Evolutionary conservation across 2,329 filamentous ascomycete species (phyloP).

Genomic region (Talaromyces piceae): DNA sequence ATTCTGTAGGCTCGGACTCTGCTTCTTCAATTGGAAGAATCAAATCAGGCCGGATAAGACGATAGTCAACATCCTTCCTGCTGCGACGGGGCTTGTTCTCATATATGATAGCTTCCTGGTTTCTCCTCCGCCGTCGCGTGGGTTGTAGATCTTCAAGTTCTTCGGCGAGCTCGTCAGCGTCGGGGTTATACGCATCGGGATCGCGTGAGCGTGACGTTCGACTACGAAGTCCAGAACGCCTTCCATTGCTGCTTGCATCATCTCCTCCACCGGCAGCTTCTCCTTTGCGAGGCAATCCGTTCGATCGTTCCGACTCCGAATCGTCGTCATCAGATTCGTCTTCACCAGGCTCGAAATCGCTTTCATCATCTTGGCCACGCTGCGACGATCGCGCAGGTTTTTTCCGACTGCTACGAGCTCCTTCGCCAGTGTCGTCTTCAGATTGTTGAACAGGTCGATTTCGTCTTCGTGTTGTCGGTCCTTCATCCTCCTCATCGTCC

Average conservation of each 20-base stretch:
- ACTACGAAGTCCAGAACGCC: constrained; percentile 47
- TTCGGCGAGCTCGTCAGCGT: constrained; percentile 51
- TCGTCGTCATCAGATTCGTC: constrained; percentile 49
- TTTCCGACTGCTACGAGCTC: constrained; percentile 34
- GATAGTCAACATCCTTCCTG: constrained; percentile 72
- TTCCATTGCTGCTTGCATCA: constrained; percentile 40
- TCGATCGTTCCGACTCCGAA: constrained; percentile 44
- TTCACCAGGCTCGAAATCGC: constrained; percentile 55
- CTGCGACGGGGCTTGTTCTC: constrained; percentile 45
- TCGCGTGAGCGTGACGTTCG: constrained; percentile 39
- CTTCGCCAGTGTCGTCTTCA: constrained; percentile 23
- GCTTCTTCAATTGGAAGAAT: constrained; percentile 67
- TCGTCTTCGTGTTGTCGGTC: constrained; percentile 43
- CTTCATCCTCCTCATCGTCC: constrained; percentile 53
- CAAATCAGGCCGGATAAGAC: constrained; percentile 69
- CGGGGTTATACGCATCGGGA: constrained; percentile 41
- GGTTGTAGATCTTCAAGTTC: constrained; percentile 49
- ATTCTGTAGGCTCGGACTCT: constrained; percentile 53
- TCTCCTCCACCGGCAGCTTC: constrained; percentile 40
- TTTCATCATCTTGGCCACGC: constrained; percentile 49
- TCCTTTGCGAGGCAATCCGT: constrained; percentile 37
- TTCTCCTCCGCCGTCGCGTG: constrained; percentile 29
- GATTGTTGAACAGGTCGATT: constrained; percentile 17
- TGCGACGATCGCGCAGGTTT: constrained; percentile 36
- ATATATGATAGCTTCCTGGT: constrained; percentile 26